These are phyloP conservation scores for Linnemannia hyalina DNA, from an alignment of 192 early-diverging fungal genomes.

Conservation along the genomic window DNA sequence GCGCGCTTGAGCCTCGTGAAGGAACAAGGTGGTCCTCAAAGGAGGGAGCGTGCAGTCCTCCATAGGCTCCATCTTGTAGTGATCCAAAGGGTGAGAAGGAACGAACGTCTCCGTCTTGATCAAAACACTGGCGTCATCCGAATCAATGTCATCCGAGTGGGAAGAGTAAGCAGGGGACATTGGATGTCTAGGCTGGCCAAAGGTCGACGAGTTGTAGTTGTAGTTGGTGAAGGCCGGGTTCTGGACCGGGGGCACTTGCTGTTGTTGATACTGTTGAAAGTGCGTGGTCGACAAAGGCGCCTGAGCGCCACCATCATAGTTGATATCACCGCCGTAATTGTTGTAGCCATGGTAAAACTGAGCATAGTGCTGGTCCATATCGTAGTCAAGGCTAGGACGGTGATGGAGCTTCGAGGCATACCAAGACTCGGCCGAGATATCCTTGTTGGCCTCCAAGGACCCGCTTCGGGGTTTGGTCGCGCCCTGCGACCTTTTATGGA, in stretches of 20 bases:
- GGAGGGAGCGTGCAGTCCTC: slow-evolving; percentile 42
- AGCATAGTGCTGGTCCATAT: slow-evolving; percentile 23
- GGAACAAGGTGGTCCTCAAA: slow-evolving; percentile 18
- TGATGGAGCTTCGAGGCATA: slow-evolving; percentile 53
- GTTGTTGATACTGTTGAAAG: neutral
- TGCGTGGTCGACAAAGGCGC: neutral
- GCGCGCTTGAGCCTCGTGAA: slow-evolving; percentile 26
- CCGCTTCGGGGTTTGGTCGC: slow-evolving; percentile 17
- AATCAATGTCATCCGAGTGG: slow-evolving; percentile 38
- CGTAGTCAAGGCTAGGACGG: slow-evolving; percentile 46
- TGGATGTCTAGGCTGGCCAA: slow-evolving; percentile 23
- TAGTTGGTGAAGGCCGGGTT: neutral
- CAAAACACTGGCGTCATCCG: slow-evolving; percentile 26
- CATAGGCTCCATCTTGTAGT: slow-evolving; percentile 1
- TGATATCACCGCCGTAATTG: neutral
- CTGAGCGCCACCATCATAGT: neutral
- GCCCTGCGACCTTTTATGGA: slow-evolving; percentile 17
- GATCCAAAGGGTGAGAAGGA: neutral
- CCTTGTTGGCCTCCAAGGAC: slow-evolving; percentile 17
- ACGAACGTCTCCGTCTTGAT: neutral
- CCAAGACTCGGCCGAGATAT: slow-evolving; percentile 20
- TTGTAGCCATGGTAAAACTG: neutral
- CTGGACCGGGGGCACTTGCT: neutral
- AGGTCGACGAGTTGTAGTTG: slow-evolving; percentile 5
- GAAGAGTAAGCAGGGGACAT: slow-evolving; percentile 41